Conservation (phyloP, 192 early-diverging fungal genomes). For the Umbelopsis vinacea region DNA sequence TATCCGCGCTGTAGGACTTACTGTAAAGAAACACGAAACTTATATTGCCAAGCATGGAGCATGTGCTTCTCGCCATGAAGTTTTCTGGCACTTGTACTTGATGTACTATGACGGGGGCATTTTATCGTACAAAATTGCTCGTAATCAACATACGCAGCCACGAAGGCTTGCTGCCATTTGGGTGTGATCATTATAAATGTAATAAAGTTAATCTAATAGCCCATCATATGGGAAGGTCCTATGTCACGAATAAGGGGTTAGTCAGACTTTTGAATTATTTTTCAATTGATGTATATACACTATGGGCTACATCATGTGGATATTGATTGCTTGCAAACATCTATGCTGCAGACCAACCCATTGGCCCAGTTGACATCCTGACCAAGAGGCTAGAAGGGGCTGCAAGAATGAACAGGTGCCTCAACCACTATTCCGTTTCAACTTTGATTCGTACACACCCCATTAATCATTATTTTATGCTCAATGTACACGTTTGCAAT, state of each 20-base stretch:
- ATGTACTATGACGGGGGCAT: conserved; percentile 31
- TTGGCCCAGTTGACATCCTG: background rate
- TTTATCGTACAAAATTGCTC: conserved; percentile 28
- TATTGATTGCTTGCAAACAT: too few species aligned
- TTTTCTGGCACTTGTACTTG: conserved; percentile 24
- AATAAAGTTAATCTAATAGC: background rate
- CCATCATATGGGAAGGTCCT: background rate
- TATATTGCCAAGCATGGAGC: conserved; percentile 4
- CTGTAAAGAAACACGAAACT: conserved; percentile 22
- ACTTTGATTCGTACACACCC: background rate
- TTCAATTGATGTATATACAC: too few species aligned
- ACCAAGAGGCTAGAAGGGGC: background rate
- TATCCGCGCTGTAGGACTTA: conserved; percentile 22
- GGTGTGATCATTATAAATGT: background rate
- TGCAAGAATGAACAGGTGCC: background rate
- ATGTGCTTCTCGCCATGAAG: conserved; percentile 10
- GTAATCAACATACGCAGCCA: conserved; percentile 13
- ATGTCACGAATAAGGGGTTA: background rate
- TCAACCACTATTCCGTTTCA: too few species aligned
- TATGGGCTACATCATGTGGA: too few species aligned
- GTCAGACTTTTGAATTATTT: background rate
- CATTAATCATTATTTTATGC: background rate
- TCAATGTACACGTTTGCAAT: background rate
- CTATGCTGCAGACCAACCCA: background rate
- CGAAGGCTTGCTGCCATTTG: conserved; percentile 9